Evolutionary conservation across 192 early-diverging fungal species (phyloP), one percentile per base, ranked within the genome.

Genomic region (Paraglomus brasilianum): DNA sequence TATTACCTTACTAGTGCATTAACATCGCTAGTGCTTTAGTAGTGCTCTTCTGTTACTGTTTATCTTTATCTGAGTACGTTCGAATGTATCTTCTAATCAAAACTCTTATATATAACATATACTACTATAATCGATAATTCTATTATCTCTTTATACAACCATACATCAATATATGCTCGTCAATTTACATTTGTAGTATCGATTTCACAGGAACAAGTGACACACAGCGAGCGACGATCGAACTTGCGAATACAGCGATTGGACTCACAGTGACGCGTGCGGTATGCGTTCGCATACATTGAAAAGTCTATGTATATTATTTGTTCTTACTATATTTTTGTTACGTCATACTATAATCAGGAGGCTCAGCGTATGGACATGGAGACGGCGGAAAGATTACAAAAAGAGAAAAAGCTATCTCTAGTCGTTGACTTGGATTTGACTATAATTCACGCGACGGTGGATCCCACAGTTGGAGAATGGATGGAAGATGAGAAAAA

Each of bases 391-490:
- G 62, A 80, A 4, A 80, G 89, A 69, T 78, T 99, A 52, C 66
- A 89, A 62, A 70, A 77, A 4, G 82, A 81, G 38, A 75, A 83
- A 56, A 93, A 89, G 72, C 83, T 99, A 46, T 93, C 91, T 5
- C 77, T 99, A 22, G 89, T 99, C 58, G 84, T 99, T 17, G 97
- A 99, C 83, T 83, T 99, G 52, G 97, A 99, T 77, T 95, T 96
- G 77, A 99, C 97, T 1, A 84, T 99, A 17, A 91, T 99, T 50
- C 97, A 99, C 60, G 94, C 97, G 6, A 90, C 93, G 10, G 85
- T 88, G 7, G 88, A 93, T 64, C 80, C 83, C 8, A 88, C 87
- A 6, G 88, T 93, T 17, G 85, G 79, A 4, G 87, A 90, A 55
- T 93, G 91, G 92, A 72, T 91, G 59, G 79, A 78, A 11, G 86